A percentile compares a stretch with the other conserved stretches of the same genome.
These are phyloP conservation scores for Abrus pulchellus DNA, from an alignment of 306 rosid genomes.

Conservation along the genomic window DNA sequence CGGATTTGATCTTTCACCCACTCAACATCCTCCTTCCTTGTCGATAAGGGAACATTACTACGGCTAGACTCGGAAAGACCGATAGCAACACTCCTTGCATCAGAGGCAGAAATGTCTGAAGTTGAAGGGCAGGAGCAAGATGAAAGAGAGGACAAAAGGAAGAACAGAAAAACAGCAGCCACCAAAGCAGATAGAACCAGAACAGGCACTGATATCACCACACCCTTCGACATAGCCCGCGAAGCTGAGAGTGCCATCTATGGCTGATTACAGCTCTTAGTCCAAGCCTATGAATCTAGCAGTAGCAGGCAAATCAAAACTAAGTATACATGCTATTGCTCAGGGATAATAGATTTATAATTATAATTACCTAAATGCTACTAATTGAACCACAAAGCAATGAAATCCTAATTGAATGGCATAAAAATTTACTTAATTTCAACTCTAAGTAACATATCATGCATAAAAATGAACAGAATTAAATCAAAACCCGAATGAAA, in stretches of 20 bases:
- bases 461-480: not conserved
- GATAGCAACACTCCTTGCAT: constrained; percentile 15
- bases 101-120: constrained; percentile 32
- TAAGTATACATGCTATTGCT: constrained; percentile 1
- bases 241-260: constrained; percentile 65
- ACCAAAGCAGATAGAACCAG: constrained; percentile 67
- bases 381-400: not conserved
- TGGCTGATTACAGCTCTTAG: constrained; percentile 36
- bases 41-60: constrained; percentile 22
- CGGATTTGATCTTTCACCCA: constrained; percentile 89
- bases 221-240: constrained; percentile 71
- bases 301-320: constrained; percentile 32
- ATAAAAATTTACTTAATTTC: not conserved
- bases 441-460: not conserved
- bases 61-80: constrained; percentile 25
- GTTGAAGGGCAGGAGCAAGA: constrained; percentile 75
- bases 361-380: constrained; percentile 2
- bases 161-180: constrained; percentile 71
- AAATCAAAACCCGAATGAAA: constrained; percentile 39
- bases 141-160: constrained; percentile 76
- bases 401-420: not conserved
- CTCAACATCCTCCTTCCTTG: constrained; percentile 77
- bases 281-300: constrained; percentile 20
- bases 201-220: constrained; percentile 72
- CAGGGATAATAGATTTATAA: not conserved